Base-by-base conservation (phyloP, 1,284 basidiomycete species). In the Ustilago bromivora region DNA sequence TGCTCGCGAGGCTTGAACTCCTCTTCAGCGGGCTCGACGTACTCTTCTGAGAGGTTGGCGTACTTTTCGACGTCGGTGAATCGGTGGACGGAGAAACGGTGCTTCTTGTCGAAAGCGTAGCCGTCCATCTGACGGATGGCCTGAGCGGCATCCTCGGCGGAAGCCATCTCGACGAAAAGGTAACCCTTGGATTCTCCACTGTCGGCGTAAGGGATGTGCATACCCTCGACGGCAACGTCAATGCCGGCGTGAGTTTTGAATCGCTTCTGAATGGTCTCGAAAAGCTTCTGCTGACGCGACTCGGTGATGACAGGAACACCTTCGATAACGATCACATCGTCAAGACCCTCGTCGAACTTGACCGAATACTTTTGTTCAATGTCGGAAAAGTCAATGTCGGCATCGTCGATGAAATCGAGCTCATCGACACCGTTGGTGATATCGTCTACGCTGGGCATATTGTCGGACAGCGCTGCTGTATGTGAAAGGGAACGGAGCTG, bases 11-110 rank as follows among this genome's bases (percentile, higher is more conserved):
- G 90, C 65, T 90, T 89, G 87, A 93, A 98, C 81, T 93, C 92
- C 84, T 95, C 93, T 1, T 88, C 87, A 75, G 91, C 90, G 2
- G 94, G 92, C 85, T 95, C 94, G 13, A 90, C 88, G 86, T 95
- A 98, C 0, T 91, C 90, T 85, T 97, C 94, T 68, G 94, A 91
- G 85, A 98, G 86, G 82, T 91, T 89, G 58, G 91, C 90, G 86
- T 92, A 96, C 71, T 90, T 90, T 87, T 98, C 95, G 77, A 99
- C 92, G 86, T 99, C 96, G 59, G 92, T 91, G 87, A 99, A 98
- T 75, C 92, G 92, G 88, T 96, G 96, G 82, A 97, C 89, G 82
- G 90, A 89, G 88, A 99, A 96, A 2, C 91, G 92, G 88, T 98
- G 96, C 85, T 92, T 95, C 79, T 94, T 90, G 87, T 97, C 95